Evolutionary conservation across 2,329 filamentous ascomycete species (phyloP).

Genomic region (Aureobasidium subglaciale): DNA sequence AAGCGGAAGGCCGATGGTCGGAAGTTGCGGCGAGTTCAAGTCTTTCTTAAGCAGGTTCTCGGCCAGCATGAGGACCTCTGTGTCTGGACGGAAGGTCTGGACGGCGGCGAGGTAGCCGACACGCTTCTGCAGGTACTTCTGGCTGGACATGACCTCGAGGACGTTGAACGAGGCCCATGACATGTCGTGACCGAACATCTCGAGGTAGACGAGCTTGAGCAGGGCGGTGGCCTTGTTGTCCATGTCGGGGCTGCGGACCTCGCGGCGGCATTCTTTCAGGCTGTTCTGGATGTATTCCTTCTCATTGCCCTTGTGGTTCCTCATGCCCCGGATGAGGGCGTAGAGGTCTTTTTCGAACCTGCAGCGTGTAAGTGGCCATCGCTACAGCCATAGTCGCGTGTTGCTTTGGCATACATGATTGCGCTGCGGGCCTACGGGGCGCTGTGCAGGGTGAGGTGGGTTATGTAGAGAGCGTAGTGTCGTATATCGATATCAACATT

Average conservation of each 20-base stretch:
- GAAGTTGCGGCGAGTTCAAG: slow-evolving; percentile 62
- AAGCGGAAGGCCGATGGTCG: slow-evolving; percentile 78
- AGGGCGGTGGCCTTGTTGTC: slow-evolving; percentile 94
- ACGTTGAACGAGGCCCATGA: slow-evolving; percentile 99
- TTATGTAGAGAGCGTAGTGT: not conserved
- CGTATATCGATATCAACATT: not conserved
- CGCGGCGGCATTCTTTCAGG: slow-evolving; percentile 88
- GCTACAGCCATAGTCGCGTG: not conserved
- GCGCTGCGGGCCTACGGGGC: not conserved
- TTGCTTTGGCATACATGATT: slow-evolving; percentile 1
- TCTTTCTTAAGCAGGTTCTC: slow-evolving; percentile 97
- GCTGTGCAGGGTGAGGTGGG: not conserved
- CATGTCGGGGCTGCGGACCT: slow-evolving; percentile 91
- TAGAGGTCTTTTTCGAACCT: slow-evolving; percentile 99
- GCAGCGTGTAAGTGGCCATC: slow-evolving; percentile 10
- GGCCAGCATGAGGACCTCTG: slow-evolving; percentile 93
- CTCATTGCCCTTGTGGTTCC: slow-evolving; percentile 92
- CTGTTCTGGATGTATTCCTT: slow-evolving; percentile 91
- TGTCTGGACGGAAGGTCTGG: slow-evolving; percentile 91
- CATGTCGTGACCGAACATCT: slow-evolving; percentile 99
- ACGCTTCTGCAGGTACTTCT: slow-evolving; percentile 90
- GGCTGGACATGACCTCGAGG: slow-evolving; percentile 95
- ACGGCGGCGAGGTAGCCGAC: slow-evolving; percentile 92
- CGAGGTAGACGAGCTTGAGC: slow-evolving; percentile 91
- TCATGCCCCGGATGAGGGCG: slow-evolving; percentile 93